Evolutionary conservation across 164 flowering plant species (phyloP).

Genomic region (Chloranthus sessilifolius): DNA sequence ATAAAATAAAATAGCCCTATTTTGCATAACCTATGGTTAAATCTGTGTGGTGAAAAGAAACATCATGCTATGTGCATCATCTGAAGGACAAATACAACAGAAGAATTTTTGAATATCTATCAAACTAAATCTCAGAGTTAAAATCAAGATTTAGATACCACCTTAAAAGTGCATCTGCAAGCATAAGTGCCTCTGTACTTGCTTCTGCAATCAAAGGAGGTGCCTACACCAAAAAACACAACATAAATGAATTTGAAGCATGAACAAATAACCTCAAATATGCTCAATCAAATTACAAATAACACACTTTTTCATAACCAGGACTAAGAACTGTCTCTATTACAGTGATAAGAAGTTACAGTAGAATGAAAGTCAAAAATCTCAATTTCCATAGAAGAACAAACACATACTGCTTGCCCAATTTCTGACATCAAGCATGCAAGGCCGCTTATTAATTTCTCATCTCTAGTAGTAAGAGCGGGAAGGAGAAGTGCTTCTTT

Average conservation of each 20-base stretch:
- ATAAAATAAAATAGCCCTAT: neutral
- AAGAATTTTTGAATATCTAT: neutral
- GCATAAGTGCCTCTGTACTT: constrained; percentile 68
- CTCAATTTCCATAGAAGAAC: neutral
- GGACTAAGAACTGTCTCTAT: too few species aligned
- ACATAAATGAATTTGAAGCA: too few species aligned
- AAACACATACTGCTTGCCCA: constrained; percentile 87
- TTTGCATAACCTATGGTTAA: neutral
- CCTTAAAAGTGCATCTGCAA: constrained; percentile 85
- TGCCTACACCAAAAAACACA: constrained; percentile 40
- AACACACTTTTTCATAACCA: too few species aligned
- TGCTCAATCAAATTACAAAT: too few species aligned
- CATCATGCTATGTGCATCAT: neutral
- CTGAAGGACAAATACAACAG: too few species aligned
- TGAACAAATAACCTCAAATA: too few species aligned
- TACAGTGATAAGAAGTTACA: neutral
- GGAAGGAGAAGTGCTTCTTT: constrained; percentile 79
- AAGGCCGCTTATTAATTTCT: constrained; percentile 72
- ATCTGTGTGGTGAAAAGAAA: neutral
- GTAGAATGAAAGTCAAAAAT: neutral
- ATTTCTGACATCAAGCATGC: constrained; percentile 94
- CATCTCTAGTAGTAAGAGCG: constrained; percentile 69
- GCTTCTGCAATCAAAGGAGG: constrained; percentile 85
- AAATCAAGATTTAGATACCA: constrained; percentile 13
- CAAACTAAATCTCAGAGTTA: neutral